A percentile compares a stretch with the other conserved stretches of the same genome.
Evolutionary conservation across 164 flowering plant genomes (phyloP).

Genomic region (Aristolochia contorta): DNA sequence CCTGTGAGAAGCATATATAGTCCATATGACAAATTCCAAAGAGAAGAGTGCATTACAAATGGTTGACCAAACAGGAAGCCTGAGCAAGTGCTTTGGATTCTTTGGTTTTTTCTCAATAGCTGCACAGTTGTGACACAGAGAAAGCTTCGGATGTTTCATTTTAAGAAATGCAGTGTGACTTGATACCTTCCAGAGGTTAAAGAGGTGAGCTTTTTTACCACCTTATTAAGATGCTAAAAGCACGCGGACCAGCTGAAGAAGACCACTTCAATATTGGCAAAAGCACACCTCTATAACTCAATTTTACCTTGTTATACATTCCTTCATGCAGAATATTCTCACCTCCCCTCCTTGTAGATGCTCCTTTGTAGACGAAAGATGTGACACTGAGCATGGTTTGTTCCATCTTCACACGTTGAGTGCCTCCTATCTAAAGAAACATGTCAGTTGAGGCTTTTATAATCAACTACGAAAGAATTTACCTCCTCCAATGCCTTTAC

Average conservation of each 20-base stretch:
- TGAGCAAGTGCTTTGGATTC: too few species aligned
- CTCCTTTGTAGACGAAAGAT: slow-evolving; percentile 14
- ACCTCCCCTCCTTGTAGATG: slow-evolving; percentile 18
- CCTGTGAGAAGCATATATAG: slow-evolving; percentile 47
- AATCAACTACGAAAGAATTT: slow-evolving; percentile 45
- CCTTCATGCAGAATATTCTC: slow-evolving; percentile 37
- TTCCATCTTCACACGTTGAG: slow-evolving; percentile 52
- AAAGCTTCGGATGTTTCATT: too few species aligned
- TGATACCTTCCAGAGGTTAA: background rate
- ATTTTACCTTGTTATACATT: too few species aligned
- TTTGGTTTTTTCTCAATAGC: too few species aligned
- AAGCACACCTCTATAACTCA: too few species aligned
- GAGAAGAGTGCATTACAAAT: slow-evolving; percentile 53
- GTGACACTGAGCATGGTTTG: slow-evolving; percentile 34
- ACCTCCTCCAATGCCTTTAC: slow-evolving; percentile 20
- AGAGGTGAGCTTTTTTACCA: slow-evolving; percentile 28
- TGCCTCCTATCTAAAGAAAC: slow-evolving; percentile 50
- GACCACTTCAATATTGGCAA: too few species aligned
- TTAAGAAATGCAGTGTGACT: too few species aligned
- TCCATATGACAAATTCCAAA: slow-evolving; percentile 32
- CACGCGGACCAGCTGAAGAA: too few species aligned
- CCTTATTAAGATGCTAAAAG: too few species aligned
- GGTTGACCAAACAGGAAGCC: slow-evolving; percentile 50
- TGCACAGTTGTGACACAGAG: too few species aligned
- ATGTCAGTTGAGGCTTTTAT: slow-evolving; percentile 32